These are phyloP conservation scores for Curvularia hawaiiensis DNA, from an alignment of 2,329 filamentous ascomycete genomes.

Conservation along the genomic window DNA sequence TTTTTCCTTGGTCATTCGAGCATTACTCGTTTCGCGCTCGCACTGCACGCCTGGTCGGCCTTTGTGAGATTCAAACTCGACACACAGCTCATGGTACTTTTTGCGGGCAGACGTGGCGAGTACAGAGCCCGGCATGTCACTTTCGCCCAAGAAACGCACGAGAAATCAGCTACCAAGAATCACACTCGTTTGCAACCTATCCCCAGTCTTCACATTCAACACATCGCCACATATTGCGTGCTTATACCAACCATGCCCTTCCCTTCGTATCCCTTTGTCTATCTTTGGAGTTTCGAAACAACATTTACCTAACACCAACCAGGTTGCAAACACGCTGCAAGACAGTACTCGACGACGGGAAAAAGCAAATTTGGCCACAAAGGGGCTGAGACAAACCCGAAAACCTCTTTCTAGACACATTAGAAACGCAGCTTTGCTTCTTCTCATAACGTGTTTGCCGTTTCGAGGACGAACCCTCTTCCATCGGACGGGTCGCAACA, in stretches of 20 bases:
- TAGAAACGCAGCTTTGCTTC: not conserved
- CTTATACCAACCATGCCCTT: not conserved
- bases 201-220: too few species aligned
- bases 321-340: not conserved
- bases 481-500: not conserved
- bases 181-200: not conserved
- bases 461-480: not conserved
- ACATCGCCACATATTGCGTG: not conserved
- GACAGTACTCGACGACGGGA: not conserved
- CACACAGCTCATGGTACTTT: not conserved
- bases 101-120: not conserved
- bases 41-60: not conserved
- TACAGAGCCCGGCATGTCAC: not conserved
- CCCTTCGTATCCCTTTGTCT: not conserved
- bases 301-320: not conserved
- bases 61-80: not conserved
- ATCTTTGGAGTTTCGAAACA: slow-evolving; percentile 1
- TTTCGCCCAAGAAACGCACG: not conserved
- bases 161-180: not conserved
- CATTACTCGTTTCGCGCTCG: not conserved
- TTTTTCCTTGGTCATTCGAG: not conserved
- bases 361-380: not conserved
- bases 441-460: not conserved
- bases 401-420: not conserved
- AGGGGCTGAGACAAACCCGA: not conserved